Evolutionary conservation across 2,329 filamentous ascomycete species (phyloP).

Genomic region (Penicillium verrucosum): DNA sequence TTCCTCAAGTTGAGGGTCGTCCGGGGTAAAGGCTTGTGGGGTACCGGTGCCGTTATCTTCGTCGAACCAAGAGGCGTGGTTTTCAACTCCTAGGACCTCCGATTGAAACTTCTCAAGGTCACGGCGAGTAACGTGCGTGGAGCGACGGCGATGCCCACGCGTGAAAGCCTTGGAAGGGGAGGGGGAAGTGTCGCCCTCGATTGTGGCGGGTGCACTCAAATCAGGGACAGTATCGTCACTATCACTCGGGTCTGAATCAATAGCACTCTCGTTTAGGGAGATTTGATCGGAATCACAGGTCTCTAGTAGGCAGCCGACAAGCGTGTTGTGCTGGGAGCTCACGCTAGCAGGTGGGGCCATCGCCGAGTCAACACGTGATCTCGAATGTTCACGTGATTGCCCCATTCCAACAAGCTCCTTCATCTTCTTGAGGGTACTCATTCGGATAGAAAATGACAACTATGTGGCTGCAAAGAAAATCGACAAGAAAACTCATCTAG

Average conservation of each 20-base stretch:
- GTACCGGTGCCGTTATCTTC: constrained; percentile 28
- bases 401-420: constrained; percentile 18
- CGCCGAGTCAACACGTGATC: constrained; percentile 1
- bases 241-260: constrained; percentile 1
- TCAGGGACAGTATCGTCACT: neutral
- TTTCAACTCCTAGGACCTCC: constrained; percentile 35
- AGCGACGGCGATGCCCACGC: constrained; percentile 42
- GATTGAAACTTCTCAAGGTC: constrained; percentile 40
- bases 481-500: neutral
- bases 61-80: constrained; percentile 29
- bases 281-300: neutral
- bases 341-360: constrained; percentile 3
- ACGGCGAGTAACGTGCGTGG: constrained; percentile 40
- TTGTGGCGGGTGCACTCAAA: constrained; percentile 26
- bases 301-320: neutral
- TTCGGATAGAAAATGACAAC: constrained; percentile 2
- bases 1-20: constrained; percentile 33
- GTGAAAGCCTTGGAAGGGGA: constrained; percentile 35
- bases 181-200: constrained; percentile 29
- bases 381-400: neutral
- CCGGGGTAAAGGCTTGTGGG: constrained; percentile 19
- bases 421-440: constrained; percentile 20
- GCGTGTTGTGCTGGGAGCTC: constrained; percentile 6
- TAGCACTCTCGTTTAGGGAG: neutral
- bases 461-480: neutral